phyloP scores from a whole-genome alignment of 306 rosid species.

The Fragaria vesca region DNA sequence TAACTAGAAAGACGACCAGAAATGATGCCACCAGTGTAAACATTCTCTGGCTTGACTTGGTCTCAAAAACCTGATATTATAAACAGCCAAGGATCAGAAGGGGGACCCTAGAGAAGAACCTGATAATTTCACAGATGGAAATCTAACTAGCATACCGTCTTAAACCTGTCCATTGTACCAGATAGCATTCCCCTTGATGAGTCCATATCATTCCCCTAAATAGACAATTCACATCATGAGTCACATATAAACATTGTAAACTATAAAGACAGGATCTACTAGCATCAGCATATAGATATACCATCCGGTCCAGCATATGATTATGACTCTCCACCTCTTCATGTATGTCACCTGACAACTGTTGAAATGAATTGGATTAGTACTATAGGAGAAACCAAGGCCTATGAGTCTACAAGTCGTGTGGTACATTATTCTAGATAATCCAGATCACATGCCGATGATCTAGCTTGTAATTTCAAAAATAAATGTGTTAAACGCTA shows the following conservation, averaged over 20 bases:
- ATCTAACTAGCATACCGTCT: conserved; percentile 56
- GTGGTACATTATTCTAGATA: background rate
- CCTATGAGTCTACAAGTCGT: conserved; percentile 10
- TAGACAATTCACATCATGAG: conserved; percentile 7
- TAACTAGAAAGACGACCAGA: conserved; percentile 72
- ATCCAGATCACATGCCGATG: background rate
- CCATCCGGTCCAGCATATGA: conserved; percentile 86
- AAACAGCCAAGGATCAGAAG: conserved; percentile 12
- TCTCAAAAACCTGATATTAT: conserved; percentile 77
- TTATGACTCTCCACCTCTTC: conserved; percentile 94
- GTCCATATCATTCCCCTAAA: conserved; percentile 92
- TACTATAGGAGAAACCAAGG: background rate
- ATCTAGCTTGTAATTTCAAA: background rate
- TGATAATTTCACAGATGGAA: background rate
- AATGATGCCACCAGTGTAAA: conserved; percentile 80
- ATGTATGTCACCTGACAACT: conserved; percentile 92
- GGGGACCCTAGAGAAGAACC: background rate
- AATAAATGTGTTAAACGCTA: background rate
- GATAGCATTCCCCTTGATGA: conserved; percentile 88
- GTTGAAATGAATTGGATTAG: conserved; percentile 39
- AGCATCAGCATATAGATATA: conserved; percentile 34
- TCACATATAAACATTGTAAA: background rate
- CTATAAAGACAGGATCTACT: background rate
- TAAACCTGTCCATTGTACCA: conserved; percentile 90
- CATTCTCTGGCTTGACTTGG: conserved; percentile 89